Evolutionary conservation across 257 asterid species (phyloP).

Genomic region (Pogostemon cablin): DNA sequence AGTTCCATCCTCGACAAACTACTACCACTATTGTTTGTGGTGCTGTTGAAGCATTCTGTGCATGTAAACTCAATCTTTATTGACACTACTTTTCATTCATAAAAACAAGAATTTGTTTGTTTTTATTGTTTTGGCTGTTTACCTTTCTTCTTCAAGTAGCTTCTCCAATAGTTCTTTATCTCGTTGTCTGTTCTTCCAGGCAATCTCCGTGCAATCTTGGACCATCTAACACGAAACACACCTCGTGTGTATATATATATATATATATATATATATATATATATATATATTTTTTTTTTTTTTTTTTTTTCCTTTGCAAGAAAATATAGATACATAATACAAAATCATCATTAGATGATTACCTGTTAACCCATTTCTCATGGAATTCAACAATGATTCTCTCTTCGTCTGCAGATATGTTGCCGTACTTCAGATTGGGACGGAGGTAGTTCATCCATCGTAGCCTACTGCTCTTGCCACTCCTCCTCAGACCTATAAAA

Average conservation of each 20-base stretch:
- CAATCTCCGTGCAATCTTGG: conserved; percentile 65
- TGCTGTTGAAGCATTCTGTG: conserved; percentile 29
- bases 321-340: not conserved
- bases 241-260: too few relatives aligned
- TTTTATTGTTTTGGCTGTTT: conserved; percentile 36
- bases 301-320: not conserved
- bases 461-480: conserved; percentile 78
- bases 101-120: not conserved
- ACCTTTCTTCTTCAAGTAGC: conserved; percentile 55
- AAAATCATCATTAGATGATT: not conserved
- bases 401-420: conserved; percentile 59
- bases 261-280: too few relatives aligned
- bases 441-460: conserved; percentile 83
- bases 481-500: conserved; percentile 59
- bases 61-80: conserved; percentile 1
- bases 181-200: conserved; percentile 88
- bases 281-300: too few relatives aligned
- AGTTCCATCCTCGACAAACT: conserved; percentile 27
- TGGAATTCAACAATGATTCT: conserved; percentile 54
- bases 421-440: conserved; percentile 67
- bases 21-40: not conserved
- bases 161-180: conserved; percentile 78
- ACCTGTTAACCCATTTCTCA: conserved; percentile 76
- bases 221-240: conserved; percentile 54
- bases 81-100: not conserved